Conservation (phyloP, 2,329 filamentous ascomycete genomes). For the Cytospora paraplurivora region DNA sequence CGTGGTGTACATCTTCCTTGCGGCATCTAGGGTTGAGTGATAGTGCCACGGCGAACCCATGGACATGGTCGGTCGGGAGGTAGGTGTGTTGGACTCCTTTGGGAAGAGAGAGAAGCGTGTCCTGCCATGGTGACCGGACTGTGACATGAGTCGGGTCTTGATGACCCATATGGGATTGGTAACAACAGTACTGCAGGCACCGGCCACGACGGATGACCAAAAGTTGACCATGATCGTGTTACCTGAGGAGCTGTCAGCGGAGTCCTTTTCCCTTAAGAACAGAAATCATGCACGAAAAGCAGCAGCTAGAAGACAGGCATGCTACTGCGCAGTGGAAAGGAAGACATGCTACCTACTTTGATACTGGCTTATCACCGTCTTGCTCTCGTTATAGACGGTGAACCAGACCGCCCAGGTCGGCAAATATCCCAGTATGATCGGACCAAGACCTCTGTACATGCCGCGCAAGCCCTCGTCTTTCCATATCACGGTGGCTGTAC, state of each 20-base stretch:
- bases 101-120: conserved; percentile 50
- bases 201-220: conserved; percentile 87
- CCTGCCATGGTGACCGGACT: conserved; percentile 57
- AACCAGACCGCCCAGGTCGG: conserved; percentile 99
- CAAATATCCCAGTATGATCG: conserved; percentile 92
- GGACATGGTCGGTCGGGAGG: conserved; percentile 56
- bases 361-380: conserved; percentile 68
- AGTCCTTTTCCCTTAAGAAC: conserved; percentile 25
- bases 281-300: background rate
- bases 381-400: conserved; percentile 90
- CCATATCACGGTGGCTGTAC: conserved; percentile 85
- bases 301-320: background rate
- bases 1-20: conserved; percentile 89
- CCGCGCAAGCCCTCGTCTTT: conserved; percentile 84
- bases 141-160: conserved; percentile 97
- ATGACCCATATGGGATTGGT: conserved; percentile 99
- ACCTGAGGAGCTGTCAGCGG: conserved; percentile 48
- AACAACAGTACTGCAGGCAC: conserved; percentile 87
- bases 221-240: conserved; percentile 80
- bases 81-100: conserved; percentile 55
- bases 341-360: conserved; percentile 54
- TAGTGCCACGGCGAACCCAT: conserved; percentile 80
- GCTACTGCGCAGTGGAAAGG: background rate
- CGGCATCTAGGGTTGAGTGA: conserved; percentile 83
- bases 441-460: conserved; percentile 89